A percentile compares a stretch with the other conserved stretches of the same genome.
Conservation (phyloP, 306 rosid species). For the Sechiopsis laciniata region DNA sequence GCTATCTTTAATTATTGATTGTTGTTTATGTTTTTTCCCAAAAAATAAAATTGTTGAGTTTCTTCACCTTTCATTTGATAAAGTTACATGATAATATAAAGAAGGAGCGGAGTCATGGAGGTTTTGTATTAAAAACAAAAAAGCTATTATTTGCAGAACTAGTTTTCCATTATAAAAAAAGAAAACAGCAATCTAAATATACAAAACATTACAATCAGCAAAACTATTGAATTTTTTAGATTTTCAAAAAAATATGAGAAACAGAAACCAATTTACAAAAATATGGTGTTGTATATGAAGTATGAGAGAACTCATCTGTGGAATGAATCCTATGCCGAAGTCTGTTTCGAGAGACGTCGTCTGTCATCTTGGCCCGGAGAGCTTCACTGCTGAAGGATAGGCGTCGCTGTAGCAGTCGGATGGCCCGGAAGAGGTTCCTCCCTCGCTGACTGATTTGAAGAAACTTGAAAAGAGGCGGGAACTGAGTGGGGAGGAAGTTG, state of each 20-base stretch:
- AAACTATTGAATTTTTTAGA: background rate
- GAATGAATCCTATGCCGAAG: background rate
- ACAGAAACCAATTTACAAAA: constrained; percentile 12
- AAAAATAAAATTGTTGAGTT: background rate
- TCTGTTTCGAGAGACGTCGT: background rate
- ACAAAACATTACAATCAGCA: constrained; percentile 1
- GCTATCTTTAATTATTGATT: too few relatives aligned
- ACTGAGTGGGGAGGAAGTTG: constrained; percentile 42
- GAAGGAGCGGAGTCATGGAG: background rate
- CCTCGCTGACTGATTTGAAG: constrained; percentile 50
- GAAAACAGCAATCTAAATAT: background rate
- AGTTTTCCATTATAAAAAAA: background rate
- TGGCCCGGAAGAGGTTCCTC: constrained; percentile 66
- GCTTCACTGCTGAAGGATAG: constrained; percentile 60
- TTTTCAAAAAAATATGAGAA: background rate
- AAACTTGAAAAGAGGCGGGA: constrained; percentile 44
- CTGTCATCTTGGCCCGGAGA: constrained; percentile 72
- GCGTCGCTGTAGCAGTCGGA: constrained; percentile 66
- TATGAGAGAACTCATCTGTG: constrained; percentile 18
- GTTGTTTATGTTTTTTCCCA: too few relatives aligned
- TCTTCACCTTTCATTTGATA: background rate
- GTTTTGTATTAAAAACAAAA: background rate
- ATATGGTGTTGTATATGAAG: constrained; percentile 4
- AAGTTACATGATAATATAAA: background rate
- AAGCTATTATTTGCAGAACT: background rate